A percentile compares a stretch with the other conserved stretches of the same genome.
Conservation (phyloP, 2,329 filamentous ascomycete genomes). For the Mollisiaceae sp. region DNA sequence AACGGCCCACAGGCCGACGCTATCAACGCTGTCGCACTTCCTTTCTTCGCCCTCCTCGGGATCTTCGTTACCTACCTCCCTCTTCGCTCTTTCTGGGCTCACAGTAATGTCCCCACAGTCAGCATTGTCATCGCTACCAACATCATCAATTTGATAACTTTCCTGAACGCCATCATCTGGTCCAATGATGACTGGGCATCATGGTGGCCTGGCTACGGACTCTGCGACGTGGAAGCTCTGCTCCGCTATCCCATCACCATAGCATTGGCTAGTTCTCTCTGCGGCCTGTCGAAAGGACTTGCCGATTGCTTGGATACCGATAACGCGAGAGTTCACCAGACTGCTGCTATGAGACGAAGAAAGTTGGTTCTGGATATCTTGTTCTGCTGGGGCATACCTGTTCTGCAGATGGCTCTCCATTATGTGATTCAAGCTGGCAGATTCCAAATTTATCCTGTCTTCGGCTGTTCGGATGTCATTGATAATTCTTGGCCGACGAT, state of each 20-base stretch:
- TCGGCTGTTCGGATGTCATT: slow-evolving; percentile 60
- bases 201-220: slow-evolving; percentile 62
- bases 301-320: slow-evolving; percentile 65
- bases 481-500: slow-evolving; percentile 63
- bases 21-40: slow-evolving; percentile 48
- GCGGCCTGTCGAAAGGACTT: slow-evolving; percentile 64
- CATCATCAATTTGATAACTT: slow-evolving; percentile 60
- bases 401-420: slow-evolving; percentile 59
- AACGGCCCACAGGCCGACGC: slow-evolving; percentile 11
- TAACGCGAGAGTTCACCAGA: slow-evolving; percentile 56
- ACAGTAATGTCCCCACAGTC: slow-evolving; percentile 64
- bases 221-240: slow-evolving; percentile 70
- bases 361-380: slow-evolving; percentile 55
- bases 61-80: slow-evolving; percentile 60
- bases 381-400: slow-evolving; percentile 61
- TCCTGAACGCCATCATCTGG: slow-evolving; percentile 70
- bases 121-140: slow-evolving; percentile 61
- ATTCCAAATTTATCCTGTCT: slow-evolving; percentile 62
- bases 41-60: slow-evolving; percentile 54
- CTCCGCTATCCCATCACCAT: slow-evolving; percentile 58
- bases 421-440: slow-evolving; percentile 63
- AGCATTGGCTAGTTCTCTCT: slow-evolving; percentile 56
- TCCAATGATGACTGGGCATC: slow-evolving; percentile 56
- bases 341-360: slow-evolving; percentile 51
- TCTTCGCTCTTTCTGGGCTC: slow-evolving; percentile 62